Evolutionary conservation across 2,329 filamentous ascomycete genomes (phyloP), one percentile per base, ranked within the genome.

Genomic region (Fusarium dlaminii): DNA sequence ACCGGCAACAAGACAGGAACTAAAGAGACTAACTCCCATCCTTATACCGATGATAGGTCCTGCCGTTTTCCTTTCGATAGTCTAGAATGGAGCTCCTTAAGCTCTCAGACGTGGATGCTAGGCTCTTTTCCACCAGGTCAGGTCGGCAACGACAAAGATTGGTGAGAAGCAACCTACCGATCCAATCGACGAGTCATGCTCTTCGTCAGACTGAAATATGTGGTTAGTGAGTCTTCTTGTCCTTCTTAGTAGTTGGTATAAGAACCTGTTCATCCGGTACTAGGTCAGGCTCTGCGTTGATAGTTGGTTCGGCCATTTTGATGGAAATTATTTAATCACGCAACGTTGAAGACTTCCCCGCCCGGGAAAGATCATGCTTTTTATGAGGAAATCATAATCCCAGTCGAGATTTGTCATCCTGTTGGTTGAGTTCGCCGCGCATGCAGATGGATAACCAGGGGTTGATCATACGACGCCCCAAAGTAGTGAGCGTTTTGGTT

Each of bases 41-140:
- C 18, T 76, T 75, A 6, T 74, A 76, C 0, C 68, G 52, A 39
- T 76, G 74, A 14, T 75, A 75, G 0, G 74, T 76, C n/a, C 74
- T 60, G 3, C 73, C 71, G 4, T 75, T 76, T 14, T 74, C 73
- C 10, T 56, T 70, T 3, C 74, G 48, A 18, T 76, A 75, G 34
- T 67, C 66, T 8, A 75, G 40, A 18, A 76, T 74, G 1, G 74
- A 74, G n/a, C 70, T 76, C 8, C 63, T 65, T 10, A 75, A 6
- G 12, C 73, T 75, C 20, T 55, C 63, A 6, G 66, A 68, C 4
- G 73, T 64, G 8, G 73, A 74, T n/a, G 56, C 48, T 22, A 43
- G 30, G 14, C 52, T 61, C 73, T 75, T 29, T 29, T 4, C 18
- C 4, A 30, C 8, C 4, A 55, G 5, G 6, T 45, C 18, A 59